Percentiles rank a stretch among this genome's conserved stretches.
Evolutionary conservation across 2,329 filamentous ascomycete genomes (phyloP).

Genomic region (Arthrocladium fulminans): DNA sequence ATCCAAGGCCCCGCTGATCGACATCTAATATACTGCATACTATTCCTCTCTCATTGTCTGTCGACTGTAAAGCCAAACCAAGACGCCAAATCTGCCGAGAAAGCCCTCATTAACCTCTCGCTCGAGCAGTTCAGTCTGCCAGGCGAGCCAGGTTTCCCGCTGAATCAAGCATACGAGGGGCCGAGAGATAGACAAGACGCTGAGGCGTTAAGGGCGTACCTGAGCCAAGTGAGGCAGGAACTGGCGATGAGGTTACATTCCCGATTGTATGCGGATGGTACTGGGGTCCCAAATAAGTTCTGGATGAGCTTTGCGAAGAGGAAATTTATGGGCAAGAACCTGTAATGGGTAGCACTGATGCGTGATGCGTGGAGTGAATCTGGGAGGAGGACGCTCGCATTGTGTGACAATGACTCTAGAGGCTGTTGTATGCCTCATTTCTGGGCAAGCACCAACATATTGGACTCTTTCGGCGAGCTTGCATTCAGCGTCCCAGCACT

Average conservation of each 20-base stretch:
- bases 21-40: conserved; percentile 90
- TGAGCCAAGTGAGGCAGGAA: conserved; percentile 77
- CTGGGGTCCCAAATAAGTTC: conserved; percentile 64
- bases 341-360: conserved; percentile 41
- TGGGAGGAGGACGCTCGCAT: no score
- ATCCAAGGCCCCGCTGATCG: conserved; percentile 93
- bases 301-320: conserved; percentile 98
- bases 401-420: no score
- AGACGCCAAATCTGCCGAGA: conserved; percentile 56
- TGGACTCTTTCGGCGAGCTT: no score
- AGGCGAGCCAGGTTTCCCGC: conserved; percentile 81
- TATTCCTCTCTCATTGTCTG: conserved; percentile 86
- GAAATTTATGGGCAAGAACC: conserved; percentile 97
- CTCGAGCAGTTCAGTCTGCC: conserved; percentile 93
- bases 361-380: neutral
- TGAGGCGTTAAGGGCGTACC: conserved; percentile 76
- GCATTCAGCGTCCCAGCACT: no score
- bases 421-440: no score
- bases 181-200: conserved; percentile 80
- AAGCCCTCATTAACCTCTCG: conserved; percentile 76
- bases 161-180: conserved; percentile 94
- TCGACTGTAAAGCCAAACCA: conserved; percentile 73
- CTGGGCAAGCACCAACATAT: no score
- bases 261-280: conserved; percentile 70
- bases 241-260: conserved; percentile 72